Base-by-base conservation (phyloP, 2,329 filamentous ascomycete species). In the Alternaria sp. region DNA sequence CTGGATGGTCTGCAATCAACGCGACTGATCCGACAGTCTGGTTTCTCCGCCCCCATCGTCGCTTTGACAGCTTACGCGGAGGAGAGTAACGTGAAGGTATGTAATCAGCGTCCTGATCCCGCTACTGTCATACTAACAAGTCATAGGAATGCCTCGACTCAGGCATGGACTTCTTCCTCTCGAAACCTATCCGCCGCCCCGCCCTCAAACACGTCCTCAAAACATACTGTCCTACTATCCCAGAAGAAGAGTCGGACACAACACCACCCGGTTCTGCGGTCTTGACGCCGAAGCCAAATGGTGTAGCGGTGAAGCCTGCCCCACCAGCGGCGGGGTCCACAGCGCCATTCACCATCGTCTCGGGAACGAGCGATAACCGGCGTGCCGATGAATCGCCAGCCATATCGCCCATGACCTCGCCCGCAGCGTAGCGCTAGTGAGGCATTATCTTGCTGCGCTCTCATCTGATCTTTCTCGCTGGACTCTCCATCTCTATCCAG, bases 131-230 rank as follows among this genome's bases (percentile, higher is more conserved):
- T 49, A 21, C 67, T 74, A 63, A 74, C 50, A n/a, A 17, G 10
- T 5, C 6, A 6, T 74, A 81, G 63, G 81, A 84, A 67, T 85
- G 84, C 78, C 91, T 96, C 78, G 93, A 95, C 63, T 93, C 90
- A 2, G 94, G 94, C 59, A 97, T 97, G 93, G 88, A 97, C 74
- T 93, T 93, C 82, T 97, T 97, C 79, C 84, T 97, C 28, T 85
- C 85, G 44, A 90, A 90, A 77, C 88, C 88, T 0, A 96, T 97
- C 67, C 87, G 92, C 52, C 84, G 93, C n/a, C 92, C 92, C 1
- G 92, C 92, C 6, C 84, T 97, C 60, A 96, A 96, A 78, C 91
- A 94, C 72, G 93, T 97, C 0, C 83, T 97, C 12, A 92, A 91
- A 74, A 93, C 86, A 57, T 89, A 93, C 75, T 95, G 93, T 76